phyloP scores from a whole-genome alignment of 1,284 basidiomycete genomes.

The Ceratobasidium sp. region DNA sequence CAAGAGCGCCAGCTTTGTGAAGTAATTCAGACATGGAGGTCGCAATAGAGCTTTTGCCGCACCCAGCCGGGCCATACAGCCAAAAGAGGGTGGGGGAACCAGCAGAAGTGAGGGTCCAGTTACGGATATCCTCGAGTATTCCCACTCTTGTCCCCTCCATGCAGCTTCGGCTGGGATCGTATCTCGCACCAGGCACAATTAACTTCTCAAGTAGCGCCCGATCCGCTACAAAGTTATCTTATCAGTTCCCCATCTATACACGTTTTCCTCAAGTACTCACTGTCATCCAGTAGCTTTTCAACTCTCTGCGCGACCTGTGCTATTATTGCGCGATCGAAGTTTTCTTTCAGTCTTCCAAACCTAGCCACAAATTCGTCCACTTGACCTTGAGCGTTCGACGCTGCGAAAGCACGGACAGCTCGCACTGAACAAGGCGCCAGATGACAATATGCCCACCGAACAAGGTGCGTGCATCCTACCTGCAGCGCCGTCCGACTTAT shows the following conservation, averaged over 20 bases:
- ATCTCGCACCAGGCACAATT: neutral
- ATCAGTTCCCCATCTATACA: neutral
- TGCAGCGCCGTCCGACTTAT: conserved; percentile 14
- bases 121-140: neutral
- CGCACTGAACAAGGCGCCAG: too few species aligned
- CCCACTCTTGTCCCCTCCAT: too few species aligned
- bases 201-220: neutral
- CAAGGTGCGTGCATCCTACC: neutral
- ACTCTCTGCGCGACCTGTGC: conserved; percentile 8
- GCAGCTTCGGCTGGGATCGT: neutral
- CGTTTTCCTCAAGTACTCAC: neutral
- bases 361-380: neutral
- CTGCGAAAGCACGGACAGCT: too few species aligned
- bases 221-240: neutral
- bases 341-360: neutral
- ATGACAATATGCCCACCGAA: too few species aligned
- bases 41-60: too few species aligned
- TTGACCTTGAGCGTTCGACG: too few species aligned
- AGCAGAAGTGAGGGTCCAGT: neutral
- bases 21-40: too few species aligned
- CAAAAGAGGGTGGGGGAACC: neutral
- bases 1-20: too few species aligned
- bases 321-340: conserved; percentile 6
- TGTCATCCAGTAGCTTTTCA: neutral
- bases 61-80: too few species aligned